Evolutionary conservation across 2,329 filamentous ascomycete genomes (phyloP).

Genomic region (Arachnopeziza araneosa): DNA sequence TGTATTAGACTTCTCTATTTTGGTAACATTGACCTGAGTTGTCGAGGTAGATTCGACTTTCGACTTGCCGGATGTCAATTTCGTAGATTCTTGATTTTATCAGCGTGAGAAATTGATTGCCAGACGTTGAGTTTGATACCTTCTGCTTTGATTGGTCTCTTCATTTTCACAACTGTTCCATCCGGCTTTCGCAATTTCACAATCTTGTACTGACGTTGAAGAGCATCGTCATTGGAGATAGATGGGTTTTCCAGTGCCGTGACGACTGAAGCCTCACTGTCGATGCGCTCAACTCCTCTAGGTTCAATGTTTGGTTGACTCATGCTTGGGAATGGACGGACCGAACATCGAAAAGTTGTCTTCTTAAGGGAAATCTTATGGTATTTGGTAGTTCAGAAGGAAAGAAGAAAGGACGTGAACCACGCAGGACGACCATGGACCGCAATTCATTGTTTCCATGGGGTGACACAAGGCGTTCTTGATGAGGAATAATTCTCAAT

Average conservation of each 20-base stretch:
- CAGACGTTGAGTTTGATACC: not conserved
- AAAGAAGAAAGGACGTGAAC: too few species aligned
- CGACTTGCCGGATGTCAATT: not conserved
- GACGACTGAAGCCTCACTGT: not conserved
- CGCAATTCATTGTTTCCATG: too few species aligned
- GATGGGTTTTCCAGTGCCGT: not conserved
- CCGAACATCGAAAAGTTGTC: too few species aligned
- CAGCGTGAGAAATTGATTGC: not conserved
- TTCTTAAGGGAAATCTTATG: too few species aligned
- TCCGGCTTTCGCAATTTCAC: constrained; percentile 7
- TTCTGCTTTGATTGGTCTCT: constrained; percentile 1
- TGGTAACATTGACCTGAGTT: too few species aligned
- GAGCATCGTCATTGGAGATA: not conserved
- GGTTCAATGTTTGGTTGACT: too few species aligned
- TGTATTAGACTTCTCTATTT: too few species aligned
- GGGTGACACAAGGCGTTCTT: too few species aligned
- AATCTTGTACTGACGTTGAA: constrained; percentile 1
- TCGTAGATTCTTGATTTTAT: not conserved
- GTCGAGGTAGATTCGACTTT: not conserved
- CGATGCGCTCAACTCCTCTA: not conserved
- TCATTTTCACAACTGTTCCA: constrained; percentile 7
- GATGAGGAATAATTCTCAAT: too few species aligned
- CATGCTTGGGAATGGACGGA: too few species aligned
- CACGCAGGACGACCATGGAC: too few species aligned
- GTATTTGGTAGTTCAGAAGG: too few species aligned